Base-by-base conservation (phyloP, 1,284 basidiomycete species). In the Athelia sp. region DNA sequence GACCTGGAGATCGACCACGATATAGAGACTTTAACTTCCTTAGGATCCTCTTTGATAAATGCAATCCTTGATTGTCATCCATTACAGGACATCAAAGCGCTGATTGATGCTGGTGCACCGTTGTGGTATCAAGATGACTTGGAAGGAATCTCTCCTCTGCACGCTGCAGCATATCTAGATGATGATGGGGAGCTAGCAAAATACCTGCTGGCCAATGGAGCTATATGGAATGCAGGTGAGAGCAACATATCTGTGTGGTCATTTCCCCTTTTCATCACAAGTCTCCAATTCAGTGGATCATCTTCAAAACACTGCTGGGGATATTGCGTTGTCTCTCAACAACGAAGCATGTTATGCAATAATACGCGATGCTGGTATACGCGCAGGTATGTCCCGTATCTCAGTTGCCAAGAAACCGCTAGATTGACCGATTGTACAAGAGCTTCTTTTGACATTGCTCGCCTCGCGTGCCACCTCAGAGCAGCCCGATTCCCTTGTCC, bases 111-210 rank as follows among this genome's bases (percentile, higher is more conserved):
- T n/a, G 87, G 82, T 18, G 90, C 91, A 1, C 93, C 95, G 2
- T 75, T 93, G 43, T 99, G 96, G 95, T 95, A 86, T 65, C 91
- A 95, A 66, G 87, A 89, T 62, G 82, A 84, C 46, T 78, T 81
- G 24, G 87, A 87, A 54, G 90, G 93, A 4, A 90, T 85, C 62
- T 91, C 90, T 4, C 77, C 85, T 10, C 69, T 99, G 44, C 96
- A 98, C 63, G 94, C 92, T 36, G 96, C 95, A 1, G 91, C 90
- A 0, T 92, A 88, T 56, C n/a, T 21, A 17, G 19, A 40, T n/a
- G 82, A 86, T 52, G 78, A 88, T 56, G 65, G 74, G 2, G 73
- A 77, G 9, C 68, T 94, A 4, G 73, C 90, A 8, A 74, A 78
- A 50, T 61, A 79, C 3, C 72, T 98, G 38, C 73, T 99, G 24